Percentiles rank a stretch among this genome's conserved stretches.
Evolutionary conservation across 371 early-diverging fungal species (phyloP).

Genomic region (Chytridiales sp.): DNA sequence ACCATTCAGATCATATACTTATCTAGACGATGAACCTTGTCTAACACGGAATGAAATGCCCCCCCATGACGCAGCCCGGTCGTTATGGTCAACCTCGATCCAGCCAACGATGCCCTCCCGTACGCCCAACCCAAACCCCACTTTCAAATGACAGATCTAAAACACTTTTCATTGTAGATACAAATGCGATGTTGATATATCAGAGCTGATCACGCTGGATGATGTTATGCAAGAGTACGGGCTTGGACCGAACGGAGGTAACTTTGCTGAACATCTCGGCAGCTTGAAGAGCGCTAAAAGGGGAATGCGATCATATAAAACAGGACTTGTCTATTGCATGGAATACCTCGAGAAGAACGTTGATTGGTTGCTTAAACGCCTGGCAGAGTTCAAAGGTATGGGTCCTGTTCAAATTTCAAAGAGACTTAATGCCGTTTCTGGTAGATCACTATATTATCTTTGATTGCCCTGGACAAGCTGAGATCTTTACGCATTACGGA

Average conservation of each 20-base stretch:
- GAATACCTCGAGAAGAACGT: conserved; percentile 58
- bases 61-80: conserved; percentile 58
- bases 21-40: no score
- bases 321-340: conserved; percentile 57
- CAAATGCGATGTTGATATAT: conserved; percentile 59
- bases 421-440: background rate
- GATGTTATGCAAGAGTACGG: conserved; percentile 60
- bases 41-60: conserved; percentile 1
- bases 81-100: conserved; percentile 70
- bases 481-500: conserved; percentile 93
- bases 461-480: conserved; percentile 99
- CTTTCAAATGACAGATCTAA: background rate
- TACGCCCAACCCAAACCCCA: conserved; percentile 11
- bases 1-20: background rate
- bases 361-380: conserved; percentile 48
- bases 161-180: conserved; percentile 38
- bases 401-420: background rate
- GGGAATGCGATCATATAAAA: conserved; percentile 16
- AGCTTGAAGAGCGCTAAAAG: conserved; percentile 32
- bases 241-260: conserved; percentile 67
- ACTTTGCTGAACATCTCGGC: conserved; percentile 11
- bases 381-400: conserved; percentile 42
- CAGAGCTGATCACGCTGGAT: conserved; percentile 57
- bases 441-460: conserved; percentile 87
- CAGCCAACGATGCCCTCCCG: conserved; percentile 56